Conservation (phyloP, 2,329 filamentous ascomycete species). For the Elsinoe necatrix region DNA sequence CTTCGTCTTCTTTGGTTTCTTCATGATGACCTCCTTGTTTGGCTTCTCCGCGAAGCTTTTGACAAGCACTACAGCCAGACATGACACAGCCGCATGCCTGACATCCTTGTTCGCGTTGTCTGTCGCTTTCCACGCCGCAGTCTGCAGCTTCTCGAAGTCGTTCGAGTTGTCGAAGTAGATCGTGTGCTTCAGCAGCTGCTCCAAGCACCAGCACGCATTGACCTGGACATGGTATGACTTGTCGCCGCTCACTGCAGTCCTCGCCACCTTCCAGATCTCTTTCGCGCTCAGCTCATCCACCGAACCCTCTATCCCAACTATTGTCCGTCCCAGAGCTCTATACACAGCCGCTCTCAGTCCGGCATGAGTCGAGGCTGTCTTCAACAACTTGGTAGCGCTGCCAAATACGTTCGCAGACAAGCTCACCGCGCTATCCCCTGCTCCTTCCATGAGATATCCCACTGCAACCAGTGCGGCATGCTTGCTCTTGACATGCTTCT, state of each 20-base stretch:
- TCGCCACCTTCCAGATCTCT: constrained; percentile 87
- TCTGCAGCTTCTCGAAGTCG: constrained; percentile 85
- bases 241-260: constrained; percentile 66
- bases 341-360: constrained; percentile 75
- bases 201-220: constrained; percentile 69
- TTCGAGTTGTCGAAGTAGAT: constrained; percentile 76
- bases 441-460: constrained; percentile 82
- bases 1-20: constrained; percentile 63
- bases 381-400: constrained; percentile 68
- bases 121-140: constrained; percentile 73
- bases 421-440: constrained; percentile 84
- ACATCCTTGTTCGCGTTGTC: constrained; percentile 69
- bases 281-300: constrained; percentile 78
- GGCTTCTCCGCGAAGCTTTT: constrained; percentile 65
- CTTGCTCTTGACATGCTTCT: constrained; percentile 68
- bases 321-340: constrained; percentile 64
- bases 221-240: constrained; percentile 76
- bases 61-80: constrained; percentile 72
- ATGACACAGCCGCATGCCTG: constrained; percentile 77
- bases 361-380: constrained; percentile 68
- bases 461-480: constrained; percentile 83
- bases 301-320: constrained; percentile 63
- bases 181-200: constrained; percentile 62
- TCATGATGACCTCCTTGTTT: constrained; percentile 44
- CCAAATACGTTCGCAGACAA: constrained; percentile 67